phyloP scores from a whole-genome alignment of 1,284 basidiomycete species.

The Microbotryum lychnidis-dioicae region DNA sequence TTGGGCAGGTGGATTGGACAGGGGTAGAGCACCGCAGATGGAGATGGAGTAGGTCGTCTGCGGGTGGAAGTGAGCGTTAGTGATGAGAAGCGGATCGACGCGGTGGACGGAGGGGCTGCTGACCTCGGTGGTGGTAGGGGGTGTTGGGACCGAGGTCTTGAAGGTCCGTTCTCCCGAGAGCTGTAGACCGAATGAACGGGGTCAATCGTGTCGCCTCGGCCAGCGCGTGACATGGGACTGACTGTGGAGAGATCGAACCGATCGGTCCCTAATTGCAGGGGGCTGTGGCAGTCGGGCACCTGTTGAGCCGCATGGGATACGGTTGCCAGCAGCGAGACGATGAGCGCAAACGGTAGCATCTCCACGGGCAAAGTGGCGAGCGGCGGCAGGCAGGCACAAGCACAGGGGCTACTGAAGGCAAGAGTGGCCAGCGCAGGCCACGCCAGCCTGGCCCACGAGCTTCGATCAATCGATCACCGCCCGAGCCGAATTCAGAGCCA shows the following conservation, averaged over 20 bases:
- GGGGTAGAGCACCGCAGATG: conserved; percentile 15
- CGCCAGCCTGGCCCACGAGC: too few relatives aligned
- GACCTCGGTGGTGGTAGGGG: conserved; percentile 26
- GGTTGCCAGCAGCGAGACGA: neutral
- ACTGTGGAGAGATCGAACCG: conserved; percentile 16
- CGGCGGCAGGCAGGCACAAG: too few relatives aligned
- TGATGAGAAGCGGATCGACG: neutral
- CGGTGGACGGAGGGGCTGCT: neutral
- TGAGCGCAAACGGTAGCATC: conserved; percentile 1
- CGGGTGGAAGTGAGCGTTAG: neutral
- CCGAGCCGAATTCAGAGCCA: too few relatives aligned
- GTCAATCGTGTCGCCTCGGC: neutral
- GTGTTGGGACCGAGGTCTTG: conserved; percentile 6
- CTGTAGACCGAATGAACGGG: conserved; percentile 1
- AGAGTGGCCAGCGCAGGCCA: too few relatives aligned
- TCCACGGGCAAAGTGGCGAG: neutral
- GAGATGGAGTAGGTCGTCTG: conserved; percentile 24
- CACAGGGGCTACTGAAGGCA: too few relatives aligned
- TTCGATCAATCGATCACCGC: too few relatives aligned
- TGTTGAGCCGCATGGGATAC: too few relatives aligned
- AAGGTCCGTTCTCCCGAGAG: conserved; percentile 11
- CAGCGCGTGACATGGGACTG: neutral
- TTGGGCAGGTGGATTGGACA: neutral
- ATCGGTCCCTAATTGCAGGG: conserved; percentile 3
- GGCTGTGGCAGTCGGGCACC: conserved; percentile 12